These are phyloP conservation scores for Peronospora destructor DNA, from an alignment of 352 stramenopile genomes.

Conservation along the genomic window DNA sequence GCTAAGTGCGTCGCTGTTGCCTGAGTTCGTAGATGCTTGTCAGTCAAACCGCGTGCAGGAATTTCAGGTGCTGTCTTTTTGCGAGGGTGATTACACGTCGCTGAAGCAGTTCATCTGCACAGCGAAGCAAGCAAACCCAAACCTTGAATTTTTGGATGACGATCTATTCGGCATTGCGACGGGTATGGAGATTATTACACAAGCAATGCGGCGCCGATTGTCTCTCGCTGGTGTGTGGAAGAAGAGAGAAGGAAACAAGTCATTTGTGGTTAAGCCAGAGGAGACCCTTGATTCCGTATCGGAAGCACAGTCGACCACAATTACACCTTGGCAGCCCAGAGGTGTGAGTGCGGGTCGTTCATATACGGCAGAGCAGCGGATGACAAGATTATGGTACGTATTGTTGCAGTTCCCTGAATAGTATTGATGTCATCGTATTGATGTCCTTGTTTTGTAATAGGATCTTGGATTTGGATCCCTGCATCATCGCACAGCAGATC, in stretches of 20 bases:
- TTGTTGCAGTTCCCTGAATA: background rate
- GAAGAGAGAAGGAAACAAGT: slow-evolving; percentile 45
- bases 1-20: slow-evolving; percentile 56
- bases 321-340: slow-evolving; percentile 51
- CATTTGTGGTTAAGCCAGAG: slow-evolving; percentile 54
- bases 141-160: slow-evolving; percentile 65
- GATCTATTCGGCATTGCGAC: slow-evolving; percentile 57
- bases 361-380: slow-evolving; percentile 23
- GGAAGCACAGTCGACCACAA: slow-evolving; percentile 31
- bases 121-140: slow-evolving; percentile 52
- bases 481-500: slow-evolving; percentile 77
- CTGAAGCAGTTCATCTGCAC: slow-evolving; percentile 65
- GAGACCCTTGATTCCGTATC: slow-evolving; percentile 24
- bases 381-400: slow-evolving; percentile 53
- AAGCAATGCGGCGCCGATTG: slow-evolving; percentile 62
- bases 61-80: slow-evolving; percentile 51
- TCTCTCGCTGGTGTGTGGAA: slow-evolving; percentile 72
- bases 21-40: slow-evolving; percentile 66
- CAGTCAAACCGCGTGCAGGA: slow-evolving; percentile 47
- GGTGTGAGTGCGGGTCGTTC: slow-evolving; percentile 34
- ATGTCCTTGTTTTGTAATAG: slow-evolving; percentile 21
- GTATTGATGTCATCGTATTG: background rate
- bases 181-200: slow-evolving; percentile 72
- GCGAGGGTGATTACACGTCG: slow-evolving; percentile 63
- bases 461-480: slow-evolving; percentile 73